Conservation (phyloP, 2,329 filamentous ascomycete species). For the Fusarium metavorans region DNA sequence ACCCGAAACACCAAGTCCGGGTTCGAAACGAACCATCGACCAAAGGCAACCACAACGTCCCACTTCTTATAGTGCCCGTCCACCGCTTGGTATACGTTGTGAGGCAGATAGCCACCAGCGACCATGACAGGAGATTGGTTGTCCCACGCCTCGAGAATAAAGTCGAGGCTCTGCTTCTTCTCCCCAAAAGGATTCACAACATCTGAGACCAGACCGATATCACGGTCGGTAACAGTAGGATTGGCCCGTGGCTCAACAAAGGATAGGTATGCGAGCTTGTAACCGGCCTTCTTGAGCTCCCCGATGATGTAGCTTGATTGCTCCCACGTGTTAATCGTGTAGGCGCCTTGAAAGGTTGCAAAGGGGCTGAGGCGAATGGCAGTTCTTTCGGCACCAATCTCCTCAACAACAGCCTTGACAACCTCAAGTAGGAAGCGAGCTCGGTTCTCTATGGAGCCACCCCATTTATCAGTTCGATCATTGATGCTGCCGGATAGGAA, state of each 20-base stretch:
- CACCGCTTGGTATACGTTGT: slow-evolving; percentile 37
- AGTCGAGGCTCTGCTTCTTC: slow-evolving; percentile 51
- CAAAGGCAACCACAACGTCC: slow-evolving; percentile 47
- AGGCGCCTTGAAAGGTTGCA: slow-evolving; percentile 46
- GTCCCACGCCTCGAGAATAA: slow-evolving; percentile 49
- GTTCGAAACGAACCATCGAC: slow-evolving; percentile 51
- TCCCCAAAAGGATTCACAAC: slow-evolving; percentile 13
- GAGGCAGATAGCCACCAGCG: slow-evolving; percentile 47
- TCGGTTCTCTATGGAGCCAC: slow-evolving; percentile 66
- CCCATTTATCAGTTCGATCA: slow-evolving; percentile 65
- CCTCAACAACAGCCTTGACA: slow-evolving; percentile 54
- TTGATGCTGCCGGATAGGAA: slow-evolving; percentile 68
- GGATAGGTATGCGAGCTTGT: slow-evolving; percentile 51
- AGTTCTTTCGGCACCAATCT: slow-evolving; percentile 62
- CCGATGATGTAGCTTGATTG: slow-evolving; percentile 45
- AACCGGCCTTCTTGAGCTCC: slow-evolving; percentile 41
- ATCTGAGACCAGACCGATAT: background rate
- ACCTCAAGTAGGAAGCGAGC: slow-evolving; percentile 64
- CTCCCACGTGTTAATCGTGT: slow-evolving; percentile 44
- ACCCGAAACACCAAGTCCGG: slow-evolving; percentile 55
- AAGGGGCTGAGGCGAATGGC: slow-evolving; percentile 69
- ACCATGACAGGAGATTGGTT: slow-evolving; percentile 49
- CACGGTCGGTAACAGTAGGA: slow-evolving; percentile 52
- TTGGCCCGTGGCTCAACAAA: slow-evolving; percentile 51
- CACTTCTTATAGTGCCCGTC: slow-evolving; percentile 43